Evolutionary conservation across 495 filamentous ascomycete species (phyloP), one percentile per base, ranked within the genome.

Genomic region (Hypoxylon trugodes): DNA sequence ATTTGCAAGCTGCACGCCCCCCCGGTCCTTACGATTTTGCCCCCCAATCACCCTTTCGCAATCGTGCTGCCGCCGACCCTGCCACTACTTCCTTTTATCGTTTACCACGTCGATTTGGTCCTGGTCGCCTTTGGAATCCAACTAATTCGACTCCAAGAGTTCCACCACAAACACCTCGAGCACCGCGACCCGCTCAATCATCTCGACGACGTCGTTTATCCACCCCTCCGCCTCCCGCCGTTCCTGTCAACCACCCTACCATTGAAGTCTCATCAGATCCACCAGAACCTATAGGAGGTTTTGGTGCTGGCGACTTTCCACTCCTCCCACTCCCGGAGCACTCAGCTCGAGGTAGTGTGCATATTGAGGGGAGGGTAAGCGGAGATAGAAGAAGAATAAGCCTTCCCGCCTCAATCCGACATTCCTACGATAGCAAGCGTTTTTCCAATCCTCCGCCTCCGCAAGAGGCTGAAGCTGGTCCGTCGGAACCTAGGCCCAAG

Each of bases 251-350:
- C 16, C 79, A 75, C 26, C 75, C 79, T 49, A 49, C 72, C 6
- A 73, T 78, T 57, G 55, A 73, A 59, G 49, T 73, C 16, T 72
- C 73, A 35, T 65, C 65, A 24, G 61, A 67, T 28, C 54, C 73
- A 9, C 56, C 60, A 32, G 65, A 79, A 46, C 63, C 72, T 24
- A 69, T 62, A 48, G 73, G n/a, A n/a, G n/a, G 68, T 24, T 71
- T 69, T 60, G 73, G 73, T 10, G 76, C 86, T 74, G 86, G 86
- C 77, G 86, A 86, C 40, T 86, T 85, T 65, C 89, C 89, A 12
- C 84, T 92, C 13, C 81, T 92, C 47, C 85, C 86, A 9, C 81
- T 90, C 26, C 84, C 88, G 41, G 88, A 91, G 62, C 84, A 85
- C 61, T 86, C 84, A 38, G 83, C 84, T 66, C 72, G 79, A 15